Evolutionary conservation across 2,329 filamentous ascomycete genomes (phyloP).

Genomic region (Graphiopsis chlorocephala): DNA sequence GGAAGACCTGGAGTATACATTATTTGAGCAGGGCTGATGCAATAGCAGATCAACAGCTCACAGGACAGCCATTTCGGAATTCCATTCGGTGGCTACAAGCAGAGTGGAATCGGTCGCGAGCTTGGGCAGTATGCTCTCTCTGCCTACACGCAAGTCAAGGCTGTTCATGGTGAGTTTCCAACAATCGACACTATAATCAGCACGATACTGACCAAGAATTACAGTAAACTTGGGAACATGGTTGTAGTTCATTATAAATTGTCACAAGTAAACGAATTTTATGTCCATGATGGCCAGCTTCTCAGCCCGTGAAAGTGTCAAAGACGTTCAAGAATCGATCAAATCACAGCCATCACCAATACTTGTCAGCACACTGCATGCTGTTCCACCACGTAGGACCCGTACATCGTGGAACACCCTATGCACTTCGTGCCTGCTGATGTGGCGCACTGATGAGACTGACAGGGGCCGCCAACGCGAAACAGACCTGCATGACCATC

Average conservation of each 20-base stretch:
- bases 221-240: slow-evolving; percentile 46
- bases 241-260: slow-evolving; percentile 30
- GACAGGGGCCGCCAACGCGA: not conserved
- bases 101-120: slow-evolving; percentile 55
- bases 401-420: not conserved
- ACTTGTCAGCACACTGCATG: not conserved
- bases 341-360: not conserved
- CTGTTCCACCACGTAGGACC: not conserved
- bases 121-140: slow-evolving; percentile 25
- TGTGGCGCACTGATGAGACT: not conserved
- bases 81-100: slow-evolving; percentile 59
- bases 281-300: not conserved
- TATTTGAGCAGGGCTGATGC: slow-evolving; percentile 29
- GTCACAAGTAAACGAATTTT: not conserved
- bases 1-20: slow-evolving; percentile 40
- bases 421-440: not conserved
- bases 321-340: not conserved
- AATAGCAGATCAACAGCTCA: slow-evolving; percentile 39
- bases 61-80: slow-evolving; percentile 43
- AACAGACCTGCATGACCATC: not conserved
- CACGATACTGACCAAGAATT: slow-evolving; percentile 26
- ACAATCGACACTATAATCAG: slow-evolving; percentile 55
- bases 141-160: slow-evolving; percentile 22
- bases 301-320: not conserved
- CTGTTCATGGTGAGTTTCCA: slow-evolving; percentile 51